Conservation (phyloP, 2,329 filamentous ascomycete species). For the Arthrobotrys iridis region DNA sequence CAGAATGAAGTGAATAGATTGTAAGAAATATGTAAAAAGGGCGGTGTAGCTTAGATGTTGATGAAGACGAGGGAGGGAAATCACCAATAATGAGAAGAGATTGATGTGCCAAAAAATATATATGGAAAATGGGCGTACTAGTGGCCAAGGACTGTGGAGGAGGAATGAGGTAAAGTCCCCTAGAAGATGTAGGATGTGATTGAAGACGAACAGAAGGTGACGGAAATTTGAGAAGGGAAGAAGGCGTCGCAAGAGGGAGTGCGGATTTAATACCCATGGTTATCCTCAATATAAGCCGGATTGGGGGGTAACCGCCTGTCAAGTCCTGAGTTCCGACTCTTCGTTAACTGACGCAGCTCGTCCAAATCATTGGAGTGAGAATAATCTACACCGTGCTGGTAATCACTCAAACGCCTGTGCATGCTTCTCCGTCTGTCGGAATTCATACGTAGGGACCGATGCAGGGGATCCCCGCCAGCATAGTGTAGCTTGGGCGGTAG, state of each 20-base stretch:
- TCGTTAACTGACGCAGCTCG: slow-evolving; percentile 46
- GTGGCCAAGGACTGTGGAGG: background rate
- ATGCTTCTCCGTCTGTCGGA: slow-evolving; percentile 52
- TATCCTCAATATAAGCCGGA: slow-evolving; percentile 48
- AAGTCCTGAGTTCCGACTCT: slow-evolving; percentile 47
- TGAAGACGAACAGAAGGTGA: background rate
- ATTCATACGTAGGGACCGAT: slow-evolving; percentile 54
- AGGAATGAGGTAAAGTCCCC: background rate
- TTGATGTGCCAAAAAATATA: slow-evolving; percentile 26
- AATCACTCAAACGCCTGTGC: slow-evolving; percentile 46
- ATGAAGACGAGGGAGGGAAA: slow-evolving; percentile 18
- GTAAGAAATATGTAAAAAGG: slow-evolving; percentile 32
- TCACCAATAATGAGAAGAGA: slow-evolving; percentile 49
- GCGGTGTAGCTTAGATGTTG: slow-evolving; percentile 19
- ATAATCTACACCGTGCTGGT: slow-evolving; percentile 39
- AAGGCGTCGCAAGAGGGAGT: background rate
- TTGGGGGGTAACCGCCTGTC: slow-evolving; percentile 52
- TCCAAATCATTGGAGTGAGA: slow-evolving; percentile 39
- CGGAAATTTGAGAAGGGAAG: background rate
- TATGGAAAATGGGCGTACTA: background rate
- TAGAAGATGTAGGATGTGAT: background rate
- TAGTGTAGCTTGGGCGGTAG: slow-evolving; percentile 51
- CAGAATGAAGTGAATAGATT: slow-evolving; percentile 28
- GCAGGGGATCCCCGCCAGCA: slow-evolving; percentile 50
- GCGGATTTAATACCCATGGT: background rate